A percentile compares a stretch with the other conserved stretches of the same genome.
Conservation (phyloP, 768 basidiomycete species). For the Lentinula edodes region DNA sequence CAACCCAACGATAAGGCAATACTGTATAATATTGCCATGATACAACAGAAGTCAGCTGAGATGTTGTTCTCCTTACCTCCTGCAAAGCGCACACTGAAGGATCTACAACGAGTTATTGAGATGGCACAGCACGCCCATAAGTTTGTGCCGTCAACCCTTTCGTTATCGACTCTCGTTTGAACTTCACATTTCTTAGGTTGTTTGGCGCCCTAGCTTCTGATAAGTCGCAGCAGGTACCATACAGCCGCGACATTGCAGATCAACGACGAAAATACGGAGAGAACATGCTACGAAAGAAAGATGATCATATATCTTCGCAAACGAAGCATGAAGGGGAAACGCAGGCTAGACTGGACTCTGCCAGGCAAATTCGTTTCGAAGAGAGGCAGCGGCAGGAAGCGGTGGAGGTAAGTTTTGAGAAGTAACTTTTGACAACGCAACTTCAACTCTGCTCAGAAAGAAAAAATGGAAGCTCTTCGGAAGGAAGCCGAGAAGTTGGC, state of each 20-base stretch:
- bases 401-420: constrained; percentile 47
- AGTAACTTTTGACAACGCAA: neutral
- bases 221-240: constrained; percentile 63
- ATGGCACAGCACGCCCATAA: constrained; percentile 85
- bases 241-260: constrained; percentile 82
- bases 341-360: constrained; percentile 68
- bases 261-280: constrained; percentile 89
- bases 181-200: constrained; percentile 41
- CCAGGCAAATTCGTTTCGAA: constrained; percentile 71
- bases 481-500: constrained; percentile 73
- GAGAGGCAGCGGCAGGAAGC: constrained; percentile 66
- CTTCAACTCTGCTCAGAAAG: constrained; percentile 35
- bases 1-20: constrained; percentile 87
- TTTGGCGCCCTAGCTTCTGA: constrained; percentile 83
- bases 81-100: constrained; percentile 73
- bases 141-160: constrained; percentile 33
- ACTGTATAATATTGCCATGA: constrained; percentile 96
- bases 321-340: constrained; percentile 66
- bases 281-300: constrained; percentile 73
- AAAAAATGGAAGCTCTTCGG: constrained; percentile 58
- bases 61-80: constrained; percentile 71
- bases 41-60: constrained; percentile 94
- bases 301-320: constrained; percentile 74
- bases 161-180: neutral
- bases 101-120: constrained; percentile 71